phyloP scores from a whole-genome alignment of 116 monocot species.

The Thalassia testudinum region DNA sequence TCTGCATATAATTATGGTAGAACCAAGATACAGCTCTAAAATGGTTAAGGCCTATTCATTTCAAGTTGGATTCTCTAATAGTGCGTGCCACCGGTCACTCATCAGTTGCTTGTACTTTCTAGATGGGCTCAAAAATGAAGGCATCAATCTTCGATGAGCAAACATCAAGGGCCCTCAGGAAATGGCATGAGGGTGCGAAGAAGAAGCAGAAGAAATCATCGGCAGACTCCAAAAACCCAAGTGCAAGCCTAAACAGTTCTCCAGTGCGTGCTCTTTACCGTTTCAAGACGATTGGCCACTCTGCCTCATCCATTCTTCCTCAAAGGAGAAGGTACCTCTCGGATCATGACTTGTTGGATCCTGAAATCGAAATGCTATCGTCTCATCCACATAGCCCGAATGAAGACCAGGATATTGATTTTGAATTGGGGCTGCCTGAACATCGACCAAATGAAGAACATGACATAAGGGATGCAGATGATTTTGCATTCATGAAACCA shows the following conservation, averaged over 20 bases:
- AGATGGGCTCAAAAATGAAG: conserved; percentile 85
- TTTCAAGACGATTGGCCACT: conserved; percentile 8
- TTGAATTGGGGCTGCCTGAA: conserved; percentile 9
- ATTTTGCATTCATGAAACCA: conserved; percentile 39
- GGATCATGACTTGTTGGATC: conserved; percentile 19
- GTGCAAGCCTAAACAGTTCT: conserved; percentile 8
- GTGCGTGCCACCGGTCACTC: too few species aligned
- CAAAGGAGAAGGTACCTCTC: conserved; percentile 8
- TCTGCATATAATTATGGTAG: too few species aligned
- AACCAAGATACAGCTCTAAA: too few species aligned
- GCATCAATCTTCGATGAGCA: conserved; percentile 57
- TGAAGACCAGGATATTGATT: not conserved
- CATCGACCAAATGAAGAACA: conserved; percentile 4
- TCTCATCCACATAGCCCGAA: not conserved
- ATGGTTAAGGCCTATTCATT: too few species aligned
- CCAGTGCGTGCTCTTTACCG: conserved; percentile 4
- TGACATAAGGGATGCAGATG: conserved; percentile 2
- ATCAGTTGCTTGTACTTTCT: too few species aligned
- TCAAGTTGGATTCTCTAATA: too few species aligned
- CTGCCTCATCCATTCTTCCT: not conserved
- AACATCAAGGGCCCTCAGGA: conserved; percentile 38
- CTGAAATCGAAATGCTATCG: conserved; percentile 14
- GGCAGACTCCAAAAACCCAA: conserved; percentile 9
- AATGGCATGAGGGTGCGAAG: conserved; percentile 45
- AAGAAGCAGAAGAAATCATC: conserved; percentile 16